These are phyloP conservation scores for grape (Vitis vinifera) DNA, from an alignment of 164 flowering plant genomes.

Conservation along the genomic window DNA sequence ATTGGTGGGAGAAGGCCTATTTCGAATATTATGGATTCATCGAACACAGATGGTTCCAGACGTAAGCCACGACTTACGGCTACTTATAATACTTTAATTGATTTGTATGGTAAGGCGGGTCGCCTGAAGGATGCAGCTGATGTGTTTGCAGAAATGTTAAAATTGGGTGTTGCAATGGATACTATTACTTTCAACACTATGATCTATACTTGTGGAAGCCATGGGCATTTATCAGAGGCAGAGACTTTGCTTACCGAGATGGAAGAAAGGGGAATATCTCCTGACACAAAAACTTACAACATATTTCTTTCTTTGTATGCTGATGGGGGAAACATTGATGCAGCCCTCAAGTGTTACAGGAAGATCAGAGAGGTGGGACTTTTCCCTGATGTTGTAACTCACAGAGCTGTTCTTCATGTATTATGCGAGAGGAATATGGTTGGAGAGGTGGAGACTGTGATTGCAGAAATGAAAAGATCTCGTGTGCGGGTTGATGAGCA, in stretches of 20 bases:
- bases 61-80: constrained; percentile 61
- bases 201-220: constrained; percentile 79
- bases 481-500: constrained; percentile 57
- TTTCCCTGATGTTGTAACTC: constrained; percentile 66
- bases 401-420: constrained; percentile 61
- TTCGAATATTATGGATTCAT: constrained; percentile 10
- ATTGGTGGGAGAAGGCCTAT: constrained; percentile 59
- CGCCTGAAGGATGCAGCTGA: constrained; percentile 77
- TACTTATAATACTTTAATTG: constrained; percentile 82
- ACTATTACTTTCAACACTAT: constrained; percentile 85
- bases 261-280: constrained; percentile 72
- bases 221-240: constrained; percentile 75
- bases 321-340: constrained; percentile 57
- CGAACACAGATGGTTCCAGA: constrained; percentile 22
- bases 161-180: constrained; percentile 73
- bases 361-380: constrained; percentile 78
- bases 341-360: constrained; percentile 55
- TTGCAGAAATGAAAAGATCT: constrained; percentile 63
- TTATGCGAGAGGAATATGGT: constrained; percentile 70
- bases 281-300: constrained; percentile 86
- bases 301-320: constrained; percentile 76
- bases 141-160: constrained; percentile 78
- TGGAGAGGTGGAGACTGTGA: constrained; percentile 56
- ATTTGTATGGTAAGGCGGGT: constrained; percentile 92
- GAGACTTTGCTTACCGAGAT: constrained; percentile 72